Evolutionary conservation across 2,329 filamentous ascomycete species (phyloP), one percentile per base, ranked within the genome.

Genomic region (Bisporella sp.): DNA sequence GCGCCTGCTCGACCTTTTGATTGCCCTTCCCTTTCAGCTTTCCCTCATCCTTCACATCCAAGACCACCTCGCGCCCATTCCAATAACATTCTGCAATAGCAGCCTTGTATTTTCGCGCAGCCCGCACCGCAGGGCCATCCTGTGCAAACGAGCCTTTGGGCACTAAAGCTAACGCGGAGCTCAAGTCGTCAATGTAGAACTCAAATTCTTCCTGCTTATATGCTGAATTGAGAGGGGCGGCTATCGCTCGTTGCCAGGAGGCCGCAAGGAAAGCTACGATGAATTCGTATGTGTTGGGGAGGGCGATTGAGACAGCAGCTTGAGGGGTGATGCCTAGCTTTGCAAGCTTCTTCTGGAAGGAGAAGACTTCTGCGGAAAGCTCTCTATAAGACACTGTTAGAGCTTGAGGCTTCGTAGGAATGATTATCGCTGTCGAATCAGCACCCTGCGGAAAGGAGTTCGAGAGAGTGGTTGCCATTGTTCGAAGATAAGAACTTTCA

Each of bases 141-240:
- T 82, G 76, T 8, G 74, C 73, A 61, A 81, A 87, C 11, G 84
- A 80, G 12, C 87, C 88, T 59, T 75, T 75, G 9, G 89, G 88
- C 7, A 95, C 85, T 35, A 95, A 74, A 32, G 89, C 79, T 52
- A 95, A 73, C 33, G 84, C 84, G 5, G 89, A 92, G 64, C 84
- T 87, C 60, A 95, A 75, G 65, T 95, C 89, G 57, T 90, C 85
- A 62, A 95, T 92, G 69, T 93, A 95, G 70, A 95, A 95, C 67
- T 93, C 89, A 66, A 92, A 93, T 68, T 95, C 89, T 51, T 84
- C 84, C 69, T 93, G 87, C 72, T 91, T 95, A 74, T 95, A 95
- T 42, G 84, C 85, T 40, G 89, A 82, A 68, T 95, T 95, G 57
- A 95, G 73, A n/a, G 89, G 89, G 3, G 89, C 89, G 6, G 89